Evolutionary conservation across 2,329 filamentous ascomycete species (phyloP).

Genomic region (Diaporthe sp.): DNA sequence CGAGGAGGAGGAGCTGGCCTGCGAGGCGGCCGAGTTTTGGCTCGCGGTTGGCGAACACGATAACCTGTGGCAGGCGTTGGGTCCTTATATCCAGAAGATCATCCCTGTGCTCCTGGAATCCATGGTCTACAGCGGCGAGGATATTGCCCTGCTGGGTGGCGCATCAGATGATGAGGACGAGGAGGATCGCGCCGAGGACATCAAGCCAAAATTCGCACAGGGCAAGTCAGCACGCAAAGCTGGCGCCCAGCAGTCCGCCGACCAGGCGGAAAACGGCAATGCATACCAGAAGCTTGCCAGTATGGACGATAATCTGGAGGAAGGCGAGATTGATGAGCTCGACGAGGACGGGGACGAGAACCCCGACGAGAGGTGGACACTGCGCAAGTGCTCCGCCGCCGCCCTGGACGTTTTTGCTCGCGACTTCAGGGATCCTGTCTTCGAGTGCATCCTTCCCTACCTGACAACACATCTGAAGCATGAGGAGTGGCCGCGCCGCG

Average conservation of each 20-base stretch:
- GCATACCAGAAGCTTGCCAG: slow-evolving; percentile 64
- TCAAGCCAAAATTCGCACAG: slow-evolving; percentile 92
- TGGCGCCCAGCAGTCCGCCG: slow-evolving; percentile 61
- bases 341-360: slow-evolving; percentile 81
- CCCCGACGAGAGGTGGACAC: slow-evolving; percentile 92
- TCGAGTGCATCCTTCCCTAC: slow-evolving; percentile 92
- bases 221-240: slow-evolving; percentile 66
- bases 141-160: slow-evolving; percentile 85
- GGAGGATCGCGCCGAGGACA: slow-evolving; percentile 89
- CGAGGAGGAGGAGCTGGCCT: slow-evolving; percentile 88
- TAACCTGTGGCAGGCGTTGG: slow-evolving; percentile 79
- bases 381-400: slow-evolving; percentile 96
- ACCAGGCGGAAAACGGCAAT: slow-evolving; percentile 63
- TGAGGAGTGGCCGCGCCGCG: slow-evolving; percentile 88
- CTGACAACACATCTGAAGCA: slow-evolving; percentile 90
- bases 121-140: slow-evolving; percentile 97
- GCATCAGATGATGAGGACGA: slow-evolving; percentile 91
- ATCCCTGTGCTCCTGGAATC: slow-evolving; percentile 91
- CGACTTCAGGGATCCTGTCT: slow-evolving; percentile 88
- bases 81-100: slow-evolving; percentile 83
- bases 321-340: slow-evolving; percentile 85
- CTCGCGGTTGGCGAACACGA: slow-evolving; percentile 91
- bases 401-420: slow-evolving; percentile 93
- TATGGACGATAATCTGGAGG: slow-evolving; percentile 82
- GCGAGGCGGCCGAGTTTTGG: slow-evolving; percentile 98